Evolutionary conservation across 257 asterid genomes (phyloP).

Genomic region (Vinca minor): DNA sequence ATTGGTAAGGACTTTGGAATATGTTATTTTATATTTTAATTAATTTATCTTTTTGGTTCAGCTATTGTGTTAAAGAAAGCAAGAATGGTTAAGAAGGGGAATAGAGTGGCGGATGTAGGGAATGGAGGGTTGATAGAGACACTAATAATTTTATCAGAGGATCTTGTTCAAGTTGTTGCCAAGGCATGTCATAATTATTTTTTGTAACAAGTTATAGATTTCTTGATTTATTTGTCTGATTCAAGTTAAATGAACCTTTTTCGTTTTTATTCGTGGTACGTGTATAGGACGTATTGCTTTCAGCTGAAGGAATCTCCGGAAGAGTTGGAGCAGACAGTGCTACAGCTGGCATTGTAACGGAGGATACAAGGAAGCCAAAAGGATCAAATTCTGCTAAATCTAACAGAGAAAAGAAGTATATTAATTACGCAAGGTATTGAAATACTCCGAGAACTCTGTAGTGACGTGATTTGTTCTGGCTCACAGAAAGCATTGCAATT

Average conservation of each 20-base stretch:
- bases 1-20: neutral
- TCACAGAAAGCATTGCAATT: neutral
- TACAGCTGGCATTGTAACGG: constrained; percentile 21
- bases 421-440: constrained; percentile 32
- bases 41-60: constrained; percentile 24
- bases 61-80: constrained; percentile 87
- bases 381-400: constrained; percentile 19
- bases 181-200: constrained; percentile 39
- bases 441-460: neutral
- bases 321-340: constrained; percentile 31
- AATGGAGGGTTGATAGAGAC: constrained; percentile 60
- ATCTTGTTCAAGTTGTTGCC: constrained; percentile 85
- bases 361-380: constrained; percentile 24
- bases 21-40: neutral
- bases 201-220: neutral
- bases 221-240: constrained; percentile 4
- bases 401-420: constrained; percentile 21
- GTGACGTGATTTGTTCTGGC: neutral
- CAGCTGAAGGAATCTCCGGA: constrained; percentile 47
- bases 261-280: constrained; percentile 8
- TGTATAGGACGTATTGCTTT: constrained; percentile 49
- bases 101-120: constrained; percentile 39
- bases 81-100: constrained; percentile 64
- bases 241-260: constrained; percentile 5
- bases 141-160: constrained; percentile 53